phyloP scores from a whole-genome alignment of 352 stramenopile genomes.

The Pythium dissimile region DNA sequence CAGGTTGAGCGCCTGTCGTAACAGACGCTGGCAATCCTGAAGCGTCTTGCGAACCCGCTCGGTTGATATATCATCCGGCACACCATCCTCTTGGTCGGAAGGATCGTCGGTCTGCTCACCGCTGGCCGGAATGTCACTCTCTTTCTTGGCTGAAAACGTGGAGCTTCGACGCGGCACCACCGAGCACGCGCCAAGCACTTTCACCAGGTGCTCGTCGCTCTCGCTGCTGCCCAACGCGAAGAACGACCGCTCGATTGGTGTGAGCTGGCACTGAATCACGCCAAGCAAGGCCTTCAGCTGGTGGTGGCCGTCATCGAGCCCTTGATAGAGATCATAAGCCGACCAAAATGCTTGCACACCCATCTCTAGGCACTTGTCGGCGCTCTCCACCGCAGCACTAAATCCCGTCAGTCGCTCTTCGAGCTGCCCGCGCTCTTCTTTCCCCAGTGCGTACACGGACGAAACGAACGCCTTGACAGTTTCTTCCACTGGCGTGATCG shows the following conservation, averaged over 20 bases:
- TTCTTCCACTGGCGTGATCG: conserved; percentile 34
- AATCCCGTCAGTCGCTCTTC: conserved; percentile 53
- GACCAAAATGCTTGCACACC: conserved; percentile 55
- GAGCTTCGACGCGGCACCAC: conserved; percentile 11
- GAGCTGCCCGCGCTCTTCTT: conserved; percentile 52
- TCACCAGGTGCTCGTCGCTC: conserved; percentile 61
- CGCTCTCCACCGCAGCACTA: conserved; percentile 33
- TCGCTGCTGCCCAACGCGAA: conserved; percentile 64
- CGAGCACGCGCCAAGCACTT: conserved; percentile 18
- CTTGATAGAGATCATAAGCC: conserved; percentile 66
- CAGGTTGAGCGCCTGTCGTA: conserved; percentile 58
- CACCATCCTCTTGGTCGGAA: neutral
- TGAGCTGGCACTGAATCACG: conserved; percentile 59
- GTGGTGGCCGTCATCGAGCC: conserved; percentile 65
- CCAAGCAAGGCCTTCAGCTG: conserved; percentile 76
- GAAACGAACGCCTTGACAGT: conserved; percentile 51
- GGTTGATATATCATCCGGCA: conserved; percentile 34
- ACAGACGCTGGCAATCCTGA: conserved; percentile 60
- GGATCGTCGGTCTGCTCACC: neutral
- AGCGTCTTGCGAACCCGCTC: conserved; percentile 61
- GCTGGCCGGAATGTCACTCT: neutral
- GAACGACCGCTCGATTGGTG: conserved; percentile 65
- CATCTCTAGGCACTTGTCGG: conserved; percentile 48
- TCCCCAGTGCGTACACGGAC: conserved; percentile 65
- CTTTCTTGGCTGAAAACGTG: conserved; percentile 12